These are phyloP conservation scores for Macadamia integrifolia DNA, from an alignment of 164 flowering plant species.

Conservation along the genomic window DNA sequence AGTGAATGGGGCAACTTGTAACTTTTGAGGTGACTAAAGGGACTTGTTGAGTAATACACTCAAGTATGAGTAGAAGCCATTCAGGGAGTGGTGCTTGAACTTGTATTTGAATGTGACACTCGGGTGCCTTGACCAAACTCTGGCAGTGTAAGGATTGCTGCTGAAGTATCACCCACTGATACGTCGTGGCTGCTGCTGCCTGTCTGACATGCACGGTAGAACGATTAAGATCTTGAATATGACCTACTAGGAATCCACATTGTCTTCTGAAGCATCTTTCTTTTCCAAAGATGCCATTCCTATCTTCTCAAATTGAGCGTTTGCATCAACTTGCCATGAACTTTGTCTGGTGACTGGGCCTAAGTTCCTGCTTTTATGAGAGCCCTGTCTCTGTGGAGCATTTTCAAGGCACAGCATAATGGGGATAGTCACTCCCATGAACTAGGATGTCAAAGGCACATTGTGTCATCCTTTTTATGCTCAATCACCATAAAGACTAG, in stretches of 20 bases:
- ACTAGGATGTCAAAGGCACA: conserved; percentile 25
- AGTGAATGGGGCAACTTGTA: too few relatives aligned
- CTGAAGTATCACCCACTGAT: background rate
- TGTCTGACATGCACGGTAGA: too few relatives aligned
- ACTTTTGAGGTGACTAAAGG: too few relatives aligned
- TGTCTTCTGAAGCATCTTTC: background rate
- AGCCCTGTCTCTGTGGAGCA: background rate
- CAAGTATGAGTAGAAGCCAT: too few relatives aligned
- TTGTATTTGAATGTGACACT: too few relatives aligned
- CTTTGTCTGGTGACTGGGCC: background rate
- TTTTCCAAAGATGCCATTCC: background rate
- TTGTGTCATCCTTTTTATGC: background rate
- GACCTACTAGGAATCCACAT: background rate
- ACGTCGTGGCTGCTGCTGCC: background rate
- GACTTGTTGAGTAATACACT: too few relatives aligned
- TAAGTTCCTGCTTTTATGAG: background rate
- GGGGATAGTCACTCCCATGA: conserved; percentile 6
- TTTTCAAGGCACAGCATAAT: background rate
- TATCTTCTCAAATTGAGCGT: background rate
- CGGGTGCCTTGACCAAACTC: background rate
- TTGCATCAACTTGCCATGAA: background rate
- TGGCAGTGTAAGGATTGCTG: background rate
- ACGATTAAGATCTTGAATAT: background rate
- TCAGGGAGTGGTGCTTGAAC: too few relatives aligned
- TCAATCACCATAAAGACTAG: conserved; percentile 23